These are phyloP conservation scores for Phytophthora hibernalis DNA, from an alignment of 352 stramenopile species.

Conservation along the genomic window DNA sequence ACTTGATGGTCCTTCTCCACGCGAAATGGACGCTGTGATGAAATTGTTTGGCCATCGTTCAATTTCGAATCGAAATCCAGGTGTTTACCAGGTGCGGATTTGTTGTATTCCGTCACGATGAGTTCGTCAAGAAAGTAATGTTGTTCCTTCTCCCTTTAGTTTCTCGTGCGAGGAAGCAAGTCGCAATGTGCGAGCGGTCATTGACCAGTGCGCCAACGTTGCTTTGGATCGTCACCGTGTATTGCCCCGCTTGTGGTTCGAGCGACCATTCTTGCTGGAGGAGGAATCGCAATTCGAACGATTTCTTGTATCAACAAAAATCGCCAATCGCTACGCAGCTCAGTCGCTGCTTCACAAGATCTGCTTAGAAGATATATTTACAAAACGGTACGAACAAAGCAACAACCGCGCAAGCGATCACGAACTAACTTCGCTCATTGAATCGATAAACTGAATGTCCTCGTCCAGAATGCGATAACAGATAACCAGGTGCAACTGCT, in stretches of 20 bases:
- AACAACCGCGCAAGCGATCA: background rate
- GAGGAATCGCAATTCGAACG: constrained; percentile 80
- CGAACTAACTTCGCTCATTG: too few relatives aligned
- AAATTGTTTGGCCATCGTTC: constrained; percentile 64
- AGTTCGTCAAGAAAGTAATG: background rate
- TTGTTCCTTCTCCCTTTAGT: constrained; percentile 17
- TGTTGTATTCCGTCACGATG: background rate
- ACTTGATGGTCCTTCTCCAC: background rate
- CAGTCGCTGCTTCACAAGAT: constrained; percentile 78
- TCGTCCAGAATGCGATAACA: too few relatives aligned
- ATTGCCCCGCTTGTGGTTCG: constrained; percentile 77
- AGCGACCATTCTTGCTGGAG: constrained; percentile 74
- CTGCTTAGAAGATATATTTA: constrained; percentile 62
- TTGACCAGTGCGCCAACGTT: constrained; percentile 61
- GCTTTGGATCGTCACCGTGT: constrained; percentile 50
- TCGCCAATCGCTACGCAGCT: constrained; percentile 67
- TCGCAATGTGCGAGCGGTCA: constrained; percentile 49
- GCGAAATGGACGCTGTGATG: constrained; percentile 19
- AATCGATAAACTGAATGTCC: too few relatives aligned
- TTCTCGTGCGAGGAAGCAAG: constrained; percentile 50
- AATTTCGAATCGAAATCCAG: constrained; percentile 64
- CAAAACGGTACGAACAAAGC: constrained; percentile 38
- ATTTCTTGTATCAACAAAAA: constrained; percentile 72
- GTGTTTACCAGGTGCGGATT: constrained; percentile 51
- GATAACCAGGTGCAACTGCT: too few relatives aligned